A percentile compares a stretch with the other conserved stretches of the same genome.
phyloP scores from a whole-genome alignment of 2,329 filamentous ascomycete genomes.

The Colletotrichum viniferum region DNA sequence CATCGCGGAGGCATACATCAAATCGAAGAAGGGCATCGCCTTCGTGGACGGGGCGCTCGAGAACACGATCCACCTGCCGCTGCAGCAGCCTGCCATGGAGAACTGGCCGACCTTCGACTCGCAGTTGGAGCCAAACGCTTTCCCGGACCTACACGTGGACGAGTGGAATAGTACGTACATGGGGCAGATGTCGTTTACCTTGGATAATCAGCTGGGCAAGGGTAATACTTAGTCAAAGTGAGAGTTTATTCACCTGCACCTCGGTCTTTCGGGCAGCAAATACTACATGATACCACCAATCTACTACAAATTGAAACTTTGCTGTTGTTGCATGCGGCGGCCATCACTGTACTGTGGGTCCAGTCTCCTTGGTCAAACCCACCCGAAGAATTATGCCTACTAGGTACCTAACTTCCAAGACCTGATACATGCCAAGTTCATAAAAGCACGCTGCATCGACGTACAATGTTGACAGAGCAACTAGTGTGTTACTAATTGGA shows the following conservation, averaged over 20 bases:
- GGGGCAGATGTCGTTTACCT: constrained; percentile 4
- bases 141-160: not conserved
- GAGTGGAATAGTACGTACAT: not conserved
- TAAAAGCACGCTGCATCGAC: no score
- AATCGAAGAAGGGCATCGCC: not conserved
- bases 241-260: rapidly evolving
- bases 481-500: no score
- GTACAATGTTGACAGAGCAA: no score
- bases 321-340: not conserved
- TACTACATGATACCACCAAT: not conserved
- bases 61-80: not conserved
- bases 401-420: no score
- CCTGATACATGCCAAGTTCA: no score
- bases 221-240: not conserved
- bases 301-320: not conserved
- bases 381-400: no score
- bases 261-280: rapidly evolving
- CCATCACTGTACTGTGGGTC: not conserved
- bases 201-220: constrained; percentile 2
- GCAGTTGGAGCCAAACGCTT: not conserved
- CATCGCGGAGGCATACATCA: constrained; percentile 9
- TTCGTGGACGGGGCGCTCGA: not conserved
- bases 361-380: no score
- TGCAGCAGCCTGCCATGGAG: not conserved
- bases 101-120: not conserved